Evolutionary conservation across 2,329 filamentous ascomycete species (phyloP), one percentile per base, ranked within the genome.

Genomic region (Diaporthe ilicicola): DNA sequence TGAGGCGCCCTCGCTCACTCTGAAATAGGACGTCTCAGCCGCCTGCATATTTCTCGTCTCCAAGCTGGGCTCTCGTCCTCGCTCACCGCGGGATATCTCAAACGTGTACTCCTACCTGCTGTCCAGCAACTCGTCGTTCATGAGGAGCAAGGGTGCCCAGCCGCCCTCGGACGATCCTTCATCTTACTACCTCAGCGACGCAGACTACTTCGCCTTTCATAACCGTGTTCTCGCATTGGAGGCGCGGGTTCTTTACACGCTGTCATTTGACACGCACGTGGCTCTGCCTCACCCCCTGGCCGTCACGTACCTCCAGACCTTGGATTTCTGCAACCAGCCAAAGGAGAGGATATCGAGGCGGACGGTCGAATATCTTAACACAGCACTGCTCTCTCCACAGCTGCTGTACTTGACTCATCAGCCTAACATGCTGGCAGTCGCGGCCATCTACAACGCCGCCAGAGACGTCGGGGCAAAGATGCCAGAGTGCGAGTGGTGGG

Each of bases 401-500:
- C 85, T 97, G 78, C 84, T 98, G 17, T 98, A 97, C 80, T 84
- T 97, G 34, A 98, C 96, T 3, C 95, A 98, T 78, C 96, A 98
- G 79, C 95, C 96, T 1, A 89, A 92, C 73, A 89, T 91, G 29
- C 85, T 99, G 12, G 95, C 96, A 5, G 94, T 94, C 2, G 93
- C 95, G 1, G 94, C 95, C 1, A 92, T 98, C 39, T 99, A 98
- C 79, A 89, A 94, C n/a, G 93, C 95, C 0, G 93, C 94, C 0
- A 88, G 91, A 54, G 94, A 98, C 75, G 80, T 89, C 1, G 91
- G 88, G 0, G 89, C 93, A 15, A 94, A 93, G 79, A 87, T 98
- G 82, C 94, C 95, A 0, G 92, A 93, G 74, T 89, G 89, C 59
- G 91, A 94, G 74, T 99, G 96, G 96, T 99, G 96, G 96, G 95